Percentiles rank a stretch among this genome's conserved stretches.
phyloP scores from a whole-genome alignment of 768 basidiomycete species.

The Phanerodontia chrysosporium region DNA sequence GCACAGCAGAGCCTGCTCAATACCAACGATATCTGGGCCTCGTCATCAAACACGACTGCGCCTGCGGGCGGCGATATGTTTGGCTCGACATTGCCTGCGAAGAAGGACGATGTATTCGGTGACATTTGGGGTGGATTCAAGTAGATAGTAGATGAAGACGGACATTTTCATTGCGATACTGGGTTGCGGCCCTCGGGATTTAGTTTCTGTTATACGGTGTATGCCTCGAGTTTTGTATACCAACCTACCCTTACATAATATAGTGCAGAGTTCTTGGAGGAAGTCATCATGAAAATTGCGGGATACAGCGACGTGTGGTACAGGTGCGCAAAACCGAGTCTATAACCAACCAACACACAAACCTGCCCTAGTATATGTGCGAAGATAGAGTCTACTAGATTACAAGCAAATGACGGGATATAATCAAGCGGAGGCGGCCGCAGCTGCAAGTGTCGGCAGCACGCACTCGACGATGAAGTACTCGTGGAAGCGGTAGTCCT shows the following conservation, averaged over 20 bases:
- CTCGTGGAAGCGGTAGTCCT: constrained; percentile 85
- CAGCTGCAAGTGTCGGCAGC: constrained; percentile 6
- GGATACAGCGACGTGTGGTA: too few species aligned
- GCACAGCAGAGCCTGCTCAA: constrained; percentile 30
- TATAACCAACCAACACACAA: constrained; percentile 1
- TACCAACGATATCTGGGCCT: constrained; percentile 61
- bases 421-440: background rate
- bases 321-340: too few species aligned
- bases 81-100: constrained; percentile 32
- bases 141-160: constrained; percentile 29
- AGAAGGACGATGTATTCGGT: constrained; percentile 78
- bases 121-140: constrained; percentile 85
- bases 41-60: constrained; percentile 25
- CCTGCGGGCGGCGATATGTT: constrained; percentile 29
- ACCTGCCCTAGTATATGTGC: background rate
- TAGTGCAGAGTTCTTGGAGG: too few species aligned
- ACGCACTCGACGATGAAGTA: constrained; percentile 84
- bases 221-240: background rate
- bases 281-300: too few species aligned
- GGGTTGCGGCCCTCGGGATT: background rate
- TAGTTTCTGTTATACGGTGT: background rate
- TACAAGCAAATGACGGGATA: background rate
- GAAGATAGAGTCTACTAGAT: background rate
- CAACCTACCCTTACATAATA: background rate
- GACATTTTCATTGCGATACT: too few species aligned